Conservation (phyloP, 768 basidiomycete genomes). For the Pleurotus tuber-regium region DNA sequence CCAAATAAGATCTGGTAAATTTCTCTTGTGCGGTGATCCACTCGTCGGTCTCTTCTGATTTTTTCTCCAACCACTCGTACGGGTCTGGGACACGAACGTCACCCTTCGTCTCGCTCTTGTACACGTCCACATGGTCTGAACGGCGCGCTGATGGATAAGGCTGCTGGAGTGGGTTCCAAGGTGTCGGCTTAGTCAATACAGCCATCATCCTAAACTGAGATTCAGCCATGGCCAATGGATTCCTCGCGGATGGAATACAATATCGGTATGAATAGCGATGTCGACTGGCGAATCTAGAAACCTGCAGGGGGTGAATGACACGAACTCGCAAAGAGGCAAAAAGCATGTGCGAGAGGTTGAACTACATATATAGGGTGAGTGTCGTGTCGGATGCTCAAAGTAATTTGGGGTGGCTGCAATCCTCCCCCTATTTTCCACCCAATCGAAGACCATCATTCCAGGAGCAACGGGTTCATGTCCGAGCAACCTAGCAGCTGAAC, state of each 20-base stretch:
- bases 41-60: slow-evolving; percentile 58
- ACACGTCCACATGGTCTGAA: slow-evolving; percentile 64
- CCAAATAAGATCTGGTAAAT: slow-evolving; percentile 58
- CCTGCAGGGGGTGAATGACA: slow-evolving; percentile 1
- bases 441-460: neutral
- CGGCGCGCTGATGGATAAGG: slow-evolving; percentile 64
- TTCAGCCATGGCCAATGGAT: neutral
- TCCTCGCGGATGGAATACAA: slow-evolving; percentile 5
- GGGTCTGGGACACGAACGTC: slow-evolving; percentile 66
- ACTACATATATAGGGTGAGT: slow-evolving; percentile 9
- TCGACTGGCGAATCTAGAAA: slow-evolving; percentile 8
- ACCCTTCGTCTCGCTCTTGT: slow-evolving; percentile 62
- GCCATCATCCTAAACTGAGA: neutral
- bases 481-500: neutral
- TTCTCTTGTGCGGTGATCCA: slow-evolving; percentile 63
- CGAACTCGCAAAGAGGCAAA: slow-evolving; percentile 4
- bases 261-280: slow-evolving; percentile 5
- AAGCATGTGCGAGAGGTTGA: slow-evolving; percentile 7
- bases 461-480: slow-evolving; percentile 8
- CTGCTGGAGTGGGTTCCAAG: slow-evolving; percentile 47
- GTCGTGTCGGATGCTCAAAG: slow-evolving; percentile 8
- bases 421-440: neutral
- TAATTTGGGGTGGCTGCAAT: slow-evolving; percentile 1
- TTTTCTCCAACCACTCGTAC: slow-evolving; percentile 71
- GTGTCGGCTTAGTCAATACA: slow-evolving; percentile 22